Base-by-base conservation (phyloP, 1,139 yeast genomes). In the Suhomyces panamericanus region DNA sequence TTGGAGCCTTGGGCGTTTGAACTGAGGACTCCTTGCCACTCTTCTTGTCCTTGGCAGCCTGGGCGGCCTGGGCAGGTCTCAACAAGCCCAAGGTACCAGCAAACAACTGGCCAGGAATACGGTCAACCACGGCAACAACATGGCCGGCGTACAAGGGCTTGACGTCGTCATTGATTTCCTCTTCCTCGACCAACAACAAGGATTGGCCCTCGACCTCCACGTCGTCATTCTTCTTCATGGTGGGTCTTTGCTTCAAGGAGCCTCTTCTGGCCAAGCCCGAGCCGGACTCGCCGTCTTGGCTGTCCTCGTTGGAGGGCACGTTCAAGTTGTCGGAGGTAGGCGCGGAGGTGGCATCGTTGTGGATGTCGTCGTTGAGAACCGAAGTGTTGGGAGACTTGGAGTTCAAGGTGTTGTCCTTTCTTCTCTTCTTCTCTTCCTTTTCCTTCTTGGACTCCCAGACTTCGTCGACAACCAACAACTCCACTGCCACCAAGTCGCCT, bases 201-300 rank as follows among this genome's bases (percentile, higher is more conserved):
- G 96, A 87, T 68, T 93, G 99, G 41, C 99, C 99, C 67, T 93
- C 99, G 39, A 93, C 99, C 68, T 93, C 99, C 28, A 93, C 96
- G 62, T 93, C 99, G 63, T 93, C 99, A 60, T 90, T 91, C 67
- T 93, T 93, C 78, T 93, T 93, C 78, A 91, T 95, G n/a, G 96
- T 88, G 34, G 99, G 98, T 58, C 99, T 82, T 67, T 91, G 97
- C 56, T 90, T 88, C 55, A 93, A 77, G 2, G 96, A 88, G 16
- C 97, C 97, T 59, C 87, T 83, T 69, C 99, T 83, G 49, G 83
- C 83, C 42, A 91, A 70, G 6, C 75, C 73, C 2, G 67, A 52
- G 9, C 49, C 36, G 4, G 49, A 27, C 13, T 55, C 62, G 29
- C 38, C 45, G 22, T 54, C 62, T 32, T 62, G 64, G 20, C 58